Percentiles rank a stretch among this genome's conserved stretches.
phyloP scores from a whole-genome alignment of 768 basidiomycete genomes.

The Boletus rex-veris region DNA sequence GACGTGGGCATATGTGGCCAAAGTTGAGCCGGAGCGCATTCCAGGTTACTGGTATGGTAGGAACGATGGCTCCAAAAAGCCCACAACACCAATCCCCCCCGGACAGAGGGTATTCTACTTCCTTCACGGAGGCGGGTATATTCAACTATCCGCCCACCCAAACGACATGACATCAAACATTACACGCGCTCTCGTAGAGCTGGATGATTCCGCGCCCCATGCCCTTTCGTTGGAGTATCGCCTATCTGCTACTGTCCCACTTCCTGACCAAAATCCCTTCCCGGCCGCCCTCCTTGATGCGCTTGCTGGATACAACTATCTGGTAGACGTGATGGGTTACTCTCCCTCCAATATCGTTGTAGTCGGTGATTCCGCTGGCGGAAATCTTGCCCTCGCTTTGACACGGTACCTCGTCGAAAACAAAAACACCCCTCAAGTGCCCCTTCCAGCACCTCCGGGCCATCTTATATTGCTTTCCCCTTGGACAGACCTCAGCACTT shows the following conservation, averaged over 20 bases:
- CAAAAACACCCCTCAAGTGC: slow-evolving; percentile 23
- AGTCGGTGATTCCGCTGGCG: slow-evolving; percentile 76
- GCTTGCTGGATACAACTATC: slow-evolving; percentile 69
- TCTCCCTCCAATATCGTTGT: slow-evolving; percentile 58
- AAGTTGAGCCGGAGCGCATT: slow-evolving; percentile 41
- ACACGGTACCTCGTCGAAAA: slow-evolving; percentile 59
- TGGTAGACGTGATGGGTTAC: slow-evolving; percentile 56
- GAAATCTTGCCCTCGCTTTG: slow-evolving; percentile 63
- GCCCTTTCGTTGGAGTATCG: slow-evolving; percentile 71
- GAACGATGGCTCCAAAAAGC: slow-evolving; percentile 35
- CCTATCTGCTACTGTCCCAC: slow-evolving; percentile 46
- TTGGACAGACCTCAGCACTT: slow-evolving; percentile 46
- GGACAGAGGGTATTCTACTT: slow-evolving; percentile 58
- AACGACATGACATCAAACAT: slow-evolving; percentile 44
- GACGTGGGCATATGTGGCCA: slow-evolving; percentile 28
- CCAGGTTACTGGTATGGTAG: slow-evolving; percentile 59
- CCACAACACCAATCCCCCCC: slow-evolving; percentile 33
- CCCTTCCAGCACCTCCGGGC: slow-evolving; percentile 44
- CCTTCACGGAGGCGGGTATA: slow-evolving; percentile 65
- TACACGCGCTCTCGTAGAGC: slow-evolving; percentile 44
- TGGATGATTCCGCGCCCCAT: slow-evolving; percentile 43
- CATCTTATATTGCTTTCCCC: slow-evolving; percentile 54
- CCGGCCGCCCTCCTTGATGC: slow-evolving; percentile 74
- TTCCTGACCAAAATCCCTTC: slow-evolving; percentile 52
- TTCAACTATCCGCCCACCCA: slow-evolving; percentile 55